These are phyloP conservation scores for Crataegus laevigata DNA, from an alignment of 306 rosid genomes.

Conservation along the genomic window DNA sequence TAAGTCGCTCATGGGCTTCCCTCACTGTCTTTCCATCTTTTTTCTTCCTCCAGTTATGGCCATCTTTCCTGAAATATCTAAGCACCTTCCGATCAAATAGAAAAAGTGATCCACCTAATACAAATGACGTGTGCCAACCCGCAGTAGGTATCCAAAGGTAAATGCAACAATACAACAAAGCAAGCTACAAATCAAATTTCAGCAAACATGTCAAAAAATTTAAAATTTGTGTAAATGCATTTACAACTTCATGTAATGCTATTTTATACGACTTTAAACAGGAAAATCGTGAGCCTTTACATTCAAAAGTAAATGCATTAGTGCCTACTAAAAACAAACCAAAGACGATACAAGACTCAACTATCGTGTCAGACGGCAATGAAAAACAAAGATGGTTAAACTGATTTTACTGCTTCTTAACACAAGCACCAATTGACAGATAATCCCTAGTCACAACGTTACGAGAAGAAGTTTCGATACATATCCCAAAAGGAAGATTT, in stretches of 20 bases:
- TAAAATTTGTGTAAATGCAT: neutral
- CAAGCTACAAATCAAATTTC: neutral
- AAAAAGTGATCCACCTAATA: slow-evolving; percentile 85
- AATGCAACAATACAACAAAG: neutral
- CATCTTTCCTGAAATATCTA: slow-evolving; percentile 89
- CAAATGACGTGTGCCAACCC: slow-evolving; percentile 15
- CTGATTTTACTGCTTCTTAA: neutral
- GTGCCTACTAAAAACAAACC: neutral
- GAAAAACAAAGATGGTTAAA: neutral
- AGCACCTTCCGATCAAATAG: slow-evolving; percentile 84
- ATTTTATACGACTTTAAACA: neutral
- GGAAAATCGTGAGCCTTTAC: neutral
- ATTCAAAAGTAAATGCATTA: neutral
- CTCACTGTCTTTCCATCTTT: slow-evolving; percentile 83
- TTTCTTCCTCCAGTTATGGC: slow-evolving; percentile 95
- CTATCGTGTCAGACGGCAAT: neutral
- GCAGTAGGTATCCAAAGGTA: slow-evolving; percentile 1
- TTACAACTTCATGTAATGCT: neutral
- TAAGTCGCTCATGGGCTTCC: slow-evolving; percentile 93
- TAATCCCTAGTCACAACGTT: neutral
- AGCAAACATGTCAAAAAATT: neutral
- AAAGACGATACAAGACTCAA: neutral
- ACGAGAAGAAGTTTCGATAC: neutral
- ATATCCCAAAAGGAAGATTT: neutral
- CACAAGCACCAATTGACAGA: neutral